Evolutionary conservation across 495 filamentous ascomycete species (phyloP).

Genomic region (Schizothecium vesticola): DNA sequence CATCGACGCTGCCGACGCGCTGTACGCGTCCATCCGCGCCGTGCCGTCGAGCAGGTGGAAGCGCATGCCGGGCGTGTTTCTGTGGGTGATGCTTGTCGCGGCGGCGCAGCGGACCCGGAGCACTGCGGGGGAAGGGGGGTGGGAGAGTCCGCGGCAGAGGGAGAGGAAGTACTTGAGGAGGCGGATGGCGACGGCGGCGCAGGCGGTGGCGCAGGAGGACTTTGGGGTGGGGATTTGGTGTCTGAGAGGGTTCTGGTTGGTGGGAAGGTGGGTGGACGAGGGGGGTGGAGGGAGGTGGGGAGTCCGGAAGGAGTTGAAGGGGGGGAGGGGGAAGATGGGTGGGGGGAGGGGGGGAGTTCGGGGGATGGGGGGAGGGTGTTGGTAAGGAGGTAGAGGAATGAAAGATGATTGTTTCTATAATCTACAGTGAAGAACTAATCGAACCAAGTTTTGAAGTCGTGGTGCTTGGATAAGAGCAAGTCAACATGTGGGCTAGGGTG

Average conservation of each 20-base stretch:
- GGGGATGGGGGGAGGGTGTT: not conserved
- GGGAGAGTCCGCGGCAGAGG: slow-evolving; percentile 5
- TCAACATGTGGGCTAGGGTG: not conserved
- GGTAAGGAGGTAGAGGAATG: not conserved
- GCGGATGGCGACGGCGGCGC: slow-evolving; percentile 22
- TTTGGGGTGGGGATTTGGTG: slow-evolving; percentile 18
- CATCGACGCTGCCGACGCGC: not conserved
- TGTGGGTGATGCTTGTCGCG: slow-evolving; percentile 23
- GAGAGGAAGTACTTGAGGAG: slow-evolving; percentile 17
- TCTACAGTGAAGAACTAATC: too few species aligned
- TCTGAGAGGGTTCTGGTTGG: slow-evolving; percentile 22
- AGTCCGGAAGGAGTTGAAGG: not conserved
- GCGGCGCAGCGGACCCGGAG: slow-evolving; percentile 4
- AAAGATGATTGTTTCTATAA: too few species aligned
- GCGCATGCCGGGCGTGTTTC: slow-evolving; percentile 19
- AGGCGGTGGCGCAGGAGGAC: slow-evolving; percentile 21
- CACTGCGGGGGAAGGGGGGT: not conserved
- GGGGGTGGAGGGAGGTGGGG: not conserved
- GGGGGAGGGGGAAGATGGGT: not conserved
- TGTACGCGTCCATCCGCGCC: slow-evolving; percentile 3
- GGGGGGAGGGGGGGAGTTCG: too few species aligned
- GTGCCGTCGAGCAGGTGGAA: slow-evolving; percentile 14
- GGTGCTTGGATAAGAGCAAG: not conserved
- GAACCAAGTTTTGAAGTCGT: not conserved
- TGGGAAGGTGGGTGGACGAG: slow-evolving; percentile 15